Evolutionary conservation across 1,284 basidiomycete species (phyloP).

Genomic region (Puccinia triticina): DNA sequence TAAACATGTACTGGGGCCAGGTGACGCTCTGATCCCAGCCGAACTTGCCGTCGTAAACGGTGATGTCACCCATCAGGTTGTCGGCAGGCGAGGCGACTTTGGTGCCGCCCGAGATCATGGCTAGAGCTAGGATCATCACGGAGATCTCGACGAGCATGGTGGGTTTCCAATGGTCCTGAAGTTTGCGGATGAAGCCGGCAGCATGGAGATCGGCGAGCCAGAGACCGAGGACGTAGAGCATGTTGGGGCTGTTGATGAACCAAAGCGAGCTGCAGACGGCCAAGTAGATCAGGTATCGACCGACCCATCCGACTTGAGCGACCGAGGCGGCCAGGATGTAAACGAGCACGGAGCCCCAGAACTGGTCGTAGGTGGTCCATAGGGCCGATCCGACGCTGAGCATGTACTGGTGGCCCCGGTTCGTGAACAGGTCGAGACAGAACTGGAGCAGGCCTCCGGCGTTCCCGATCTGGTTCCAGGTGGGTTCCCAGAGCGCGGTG

Average conservation of each 20-base stretch:
- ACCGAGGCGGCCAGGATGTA: slow-evolving; percentile 61
- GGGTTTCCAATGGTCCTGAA: slow-evolving; percentile 61
- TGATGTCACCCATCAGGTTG: slow-evolving; percentile 57
- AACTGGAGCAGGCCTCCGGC: slow-evolving; percentile 60
- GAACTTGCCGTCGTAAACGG: slow-evolving; percentile 59
- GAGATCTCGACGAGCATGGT: slow-evolving; percentile 59
- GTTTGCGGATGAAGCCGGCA: slow-evolving; percentile 60
- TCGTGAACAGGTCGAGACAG: slow-evolving; percentile 60
- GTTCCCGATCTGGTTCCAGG: slow-evolving; percentile 60
- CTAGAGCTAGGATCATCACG: slow-evolving; percentile 59
- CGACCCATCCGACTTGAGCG: slow-evolving; percentile 59
- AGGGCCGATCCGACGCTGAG: slow-evolving; percentile 61
- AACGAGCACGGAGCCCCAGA: slow-evolving; percentile 62
- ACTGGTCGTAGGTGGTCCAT: slow-evolving; percentile 62
- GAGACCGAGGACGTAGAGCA: slow-evolving; percentile 60
- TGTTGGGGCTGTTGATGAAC: slow-evolving; percentile 59
- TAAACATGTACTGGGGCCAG: slow-evolving; percentile 61
- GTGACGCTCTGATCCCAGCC: slow-evolving; percentile 55
- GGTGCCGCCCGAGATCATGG: slow-evolving; percentile 59
- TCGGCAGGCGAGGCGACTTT: slow-evolving; percentile 59
- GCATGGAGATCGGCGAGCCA: slow-evolving; percentile 61
- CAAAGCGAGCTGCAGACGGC: slow-evolving; percentile 57
- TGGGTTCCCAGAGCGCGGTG: slow-evolving; percentile 60
- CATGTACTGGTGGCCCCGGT: slow-evolving; percentile 61
- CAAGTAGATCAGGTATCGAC: slow-evolving; percentile 60